Percentiles rank a stretch among this genome's conserved stretches.
These are phyloP conservation scores for Polyplosphaeria fusca DNA, from an alignment of 495 filamentous ascomycete genomes.

Conservation along the genomic window DNA sequence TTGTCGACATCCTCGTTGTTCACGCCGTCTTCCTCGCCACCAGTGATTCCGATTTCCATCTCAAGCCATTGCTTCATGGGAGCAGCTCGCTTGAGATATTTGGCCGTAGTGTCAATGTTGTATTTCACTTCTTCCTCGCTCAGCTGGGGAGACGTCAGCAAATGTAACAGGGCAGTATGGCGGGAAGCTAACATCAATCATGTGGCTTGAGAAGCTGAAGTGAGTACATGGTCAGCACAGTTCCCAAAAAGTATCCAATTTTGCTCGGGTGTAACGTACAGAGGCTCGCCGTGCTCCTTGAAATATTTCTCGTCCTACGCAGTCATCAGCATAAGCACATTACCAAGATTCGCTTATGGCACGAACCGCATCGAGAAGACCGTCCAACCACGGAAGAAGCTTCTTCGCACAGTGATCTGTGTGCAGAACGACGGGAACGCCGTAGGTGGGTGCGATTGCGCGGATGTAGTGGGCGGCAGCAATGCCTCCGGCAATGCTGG, in stretches of 20 bases:
- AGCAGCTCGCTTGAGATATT: conserved; percentile 76
- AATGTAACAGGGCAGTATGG: too few relatives aligned
- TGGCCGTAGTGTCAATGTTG: conserved; percentile 87
- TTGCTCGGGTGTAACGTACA: too few relatives aligned
- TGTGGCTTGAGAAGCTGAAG: conserved; percentile 95
- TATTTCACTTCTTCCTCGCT: conserved; percentile 80
- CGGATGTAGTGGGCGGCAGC: conserved; percentile 94
- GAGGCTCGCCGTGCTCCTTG: conserved; percentile 83
- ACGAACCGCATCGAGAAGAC: conserved; percentile 44
- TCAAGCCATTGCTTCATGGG: conserved; percentile 99
- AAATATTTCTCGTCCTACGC: conserved; percentile 91
- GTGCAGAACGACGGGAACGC: conserved; percentile 73
- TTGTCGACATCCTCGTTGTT: conserved; percentile 91
- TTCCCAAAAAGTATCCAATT: too few relatives aligned
- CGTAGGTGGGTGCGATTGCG: conserved; percentile 79
- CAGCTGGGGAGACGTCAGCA: too few relatives aligned
- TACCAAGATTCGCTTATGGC: too few relatives aligned
- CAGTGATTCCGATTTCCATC: conserved; percentile 96
- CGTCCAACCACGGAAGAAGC: conserved; percentile 74
- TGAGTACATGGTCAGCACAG: too few relatives aligned
- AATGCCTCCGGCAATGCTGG: conserved; percentile 77
- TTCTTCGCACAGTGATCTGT: conserved; percentile 61
- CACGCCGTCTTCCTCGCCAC: conserved; percentile 93
- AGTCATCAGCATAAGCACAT: conserved; percentile 80
- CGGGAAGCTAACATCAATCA: too few relatives aligned